Base-by-base conservation (phyloP, 345 rosid species). In the Corchorus olitorius region DNA sequence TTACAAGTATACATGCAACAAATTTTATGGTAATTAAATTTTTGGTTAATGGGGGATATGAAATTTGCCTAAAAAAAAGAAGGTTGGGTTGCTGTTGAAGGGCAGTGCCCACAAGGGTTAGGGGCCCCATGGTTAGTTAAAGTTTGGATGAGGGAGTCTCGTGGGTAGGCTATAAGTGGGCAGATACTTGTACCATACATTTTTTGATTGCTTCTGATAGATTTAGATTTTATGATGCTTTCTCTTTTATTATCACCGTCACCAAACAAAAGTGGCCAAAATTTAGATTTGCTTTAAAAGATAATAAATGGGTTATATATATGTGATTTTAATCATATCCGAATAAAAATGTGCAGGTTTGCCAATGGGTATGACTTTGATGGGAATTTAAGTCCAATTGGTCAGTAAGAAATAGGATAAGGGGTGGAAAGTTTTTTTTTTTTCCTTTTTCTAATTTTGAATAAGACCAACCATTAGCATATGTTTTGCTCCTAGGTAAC, bases 91-190 rank as follows among this genome's bases (percentile, higher is more conserved):
- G 27, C 27, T 27, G 27, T 27, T 39, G 27, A 27, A 27, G 27
- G 27, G 27, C 27, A 27, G 27, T 27, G 43, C 59, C 59, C 20
- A 6, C 61, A 49, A 49, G 55, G 13, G 6, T 15, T 50, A 22
- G 43, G 52, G 73, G 27, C 27, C 73, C 59, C 43, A 69, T 34
- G 9, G 45, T 69, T 50, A 16, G 73, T 69, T 69, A 50, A 69
- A 69, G 27, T 50, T 27, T 33, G 73, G 73, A 69, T 8, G 59
- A 69, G 60, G 16, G 34, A 39, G 48, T 37, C 56, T 68, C 54
- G 72, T 55, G 60, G 58, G 58, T 49, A 49, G 58, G 56, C 19
- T 52, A 15, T 15, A 52, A 52, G 56, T 52, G 19, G 56, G 14
- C 20, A 56, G 34, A 56, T 11, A 33, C 41, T 62, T 65, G 33